Conservation (phyloP, 2,329 filamentous ascomycete genomes). For the Claviceps capensis region DNA sequence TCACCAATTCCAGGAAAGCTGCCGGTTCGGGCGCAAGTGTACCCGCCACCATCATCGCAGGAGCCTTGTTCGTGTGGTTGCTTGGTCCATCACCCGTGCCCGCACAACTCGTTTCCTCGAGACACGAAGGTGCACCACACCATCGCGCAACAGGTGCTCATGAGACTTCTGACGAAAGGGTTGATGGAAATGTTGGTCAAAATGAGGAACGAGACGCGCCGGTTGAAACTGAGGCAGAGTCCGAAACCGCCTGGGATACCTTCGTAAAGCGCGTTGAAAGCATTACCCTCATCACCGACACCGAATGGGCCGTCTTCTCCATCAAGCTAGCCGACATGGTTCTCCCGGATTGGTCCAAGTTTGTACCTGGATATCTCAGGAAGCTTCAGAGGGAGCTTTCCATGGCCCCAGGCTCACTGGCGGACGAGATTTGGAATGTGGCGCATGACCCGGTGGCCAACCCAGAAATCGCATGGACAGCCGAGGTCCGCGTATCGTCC, state of each 20-base stretch:
- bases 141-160: neutral
- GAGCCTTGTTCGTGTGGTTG: constrained; percentile 27
- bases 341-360: constrained; percentile 68
- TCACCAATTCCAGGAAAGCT: constrained; percentile 1
- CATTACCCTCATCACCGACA: constrained; percentile 39
- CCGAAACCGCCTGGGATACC: constrained; percentile 31
- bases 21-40: constrained; percentile 8
- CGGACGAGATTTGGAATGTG: constrained; percentile 87
- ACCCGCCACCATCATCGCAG: constrained; percentile 20
- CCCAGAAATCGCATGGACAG: constrained; percentile 75
- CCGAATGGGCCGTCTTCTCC: constrained; percentile 40
- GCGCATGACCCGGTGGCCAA: constrained; percentile 73
- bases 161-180: neutral
- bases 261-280: constrained; percentile 35
- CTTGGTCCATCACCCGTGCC: constrained; percentile 31
- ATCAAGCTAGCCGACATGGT: constrained; percentile 56
- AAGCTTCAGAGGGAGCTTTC: constrained; percentile 84
- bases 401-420: constrained; percentile 74
- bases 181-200: neutral
- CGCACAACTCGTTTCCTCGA: constrained; percentile 18
- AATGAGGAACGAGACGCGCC: constrained; percentile 9
- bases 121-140: neutral
- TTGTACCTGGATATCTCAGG: constrained; percentile 59
- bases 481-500: constrained; percentile 66
- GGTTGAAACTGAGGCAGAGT: constrained; percentile 10